These are phyloP conservation scores for Botryosphaeria dothidea DNA, from an alignment of 2,329 filamentous ascomycete genomes.

Conservation along the genomic window DNA sequence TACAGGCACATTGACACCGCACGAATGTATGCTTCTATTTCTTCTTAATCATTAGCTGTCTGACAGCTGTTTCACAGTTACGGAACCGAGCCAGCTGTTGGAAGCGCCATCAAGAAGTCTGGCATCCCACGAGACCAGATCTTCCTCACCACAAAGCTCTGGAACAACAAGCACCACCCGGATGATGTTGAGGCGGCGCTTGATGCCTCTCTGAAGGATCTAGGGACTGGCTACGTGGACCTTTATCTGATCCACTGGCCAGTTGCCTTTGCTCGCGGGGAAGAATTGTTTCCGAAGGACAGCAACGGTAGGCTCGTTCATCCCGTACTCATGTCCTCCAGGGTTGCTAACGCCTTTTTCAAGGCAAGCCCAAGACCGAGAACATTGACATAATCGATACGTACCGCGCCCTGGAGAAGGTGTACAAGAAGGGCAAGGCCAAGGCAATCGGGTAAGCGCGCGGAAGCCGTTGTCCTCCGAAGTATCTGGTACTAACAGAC, in stretches of 20 bases:
- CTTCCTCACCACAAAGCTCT: slow-evolving; percentile 91
- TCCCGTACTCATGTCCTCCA: slow-evolving; percentile 32
- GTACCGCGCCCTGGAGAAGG: slow-evolving; percentile 76
- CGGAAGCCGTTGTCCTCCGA: neutral
- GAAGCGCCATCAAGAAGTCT: slow-evolving; percentile 78
- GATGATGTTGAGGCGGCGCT: slow-evolving; percentile 46
- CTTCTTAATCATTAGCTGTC: too few relatives aligned
- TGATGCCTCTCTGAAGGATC: slow-evolving; percentile 51
- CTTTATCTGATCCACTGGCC: slow-evolving; percentile 90
- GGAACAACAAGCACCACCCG: slow-evolving; percentile 83
- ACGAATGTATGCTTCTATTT: slow-evolving; percentile 19
- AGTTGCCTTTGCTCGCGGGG: slow-evolving; percentile 62
- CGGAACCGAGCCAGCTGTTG: slow-evolving; percentile 77
- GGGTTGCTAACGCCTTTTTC: slow-evolving; percentile 47
- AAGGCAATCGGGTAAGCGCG: slow-evolving; percentile 69
- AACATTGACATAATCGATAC: slow-evolving; percentile 78
- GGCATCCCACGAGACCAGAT: slow-evolving; percentile 82
- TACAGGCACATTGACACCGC: slow-evolving; percentile 57
- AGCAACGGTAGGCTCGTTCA: slow-evolving; percentile 43
- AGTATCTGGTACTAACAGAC: neutral
- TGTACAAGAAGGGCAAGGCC: slow-evolving; percentile 69
- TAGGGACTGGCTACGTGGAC: slow-evolving; percentile 83
- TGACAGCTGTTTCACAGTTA: slow-evolving; percentile 56
- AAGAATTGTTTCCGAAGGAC: neutral
- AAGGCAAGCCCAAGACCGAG: slow-evolving; percentile 59